Evolutionary conservation across 2,329 filamentous ascomycete genomes (phyloP), one percentile per base, ranked within the genome.

Genomic region (Stromatinia cepivora): DNA sequence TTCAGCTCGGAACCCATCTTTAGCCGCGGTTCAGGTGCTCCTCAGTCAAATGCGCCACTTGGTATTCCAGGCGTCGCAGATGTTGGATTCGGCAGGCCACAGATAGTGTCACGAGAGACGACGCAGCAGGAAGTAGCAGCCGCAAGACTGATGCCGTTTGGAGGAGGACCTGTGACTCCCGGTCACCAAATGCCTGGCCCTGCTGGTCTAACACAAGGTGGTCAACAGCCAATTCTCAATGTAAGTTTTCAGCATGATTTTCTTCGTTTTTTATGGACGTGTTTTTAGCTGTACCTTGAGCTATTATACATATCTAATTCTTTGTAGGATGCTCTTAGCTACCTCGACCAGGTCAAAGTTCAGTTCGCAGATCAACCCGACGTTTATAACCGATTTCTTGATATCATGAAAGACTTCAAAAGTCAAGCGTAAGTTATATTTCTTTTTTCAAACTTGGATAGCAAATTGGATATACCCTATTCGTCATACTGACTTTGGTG

Each of bases 321-420:
- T 69, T 59, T 73, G 8, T 76, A 88, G 85, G 90, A 92, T 81
- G 95, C 95, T 45, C 85, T 99, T 57, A 97, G 93, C 77, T 99
- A 99, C 78, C 87, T 99, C 34, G 95, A 99, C 78, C 95, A 98
- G 80, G 95, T 99, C 73, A 99, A 99, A 81, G 94, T 98, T 39
- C 94, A 97, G 77, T 99, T 99, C 75, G 92, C 93, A 71, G 94
- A 98, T 72, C 93, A 97, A 74, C 94, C 95, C 5, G 94, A 98
- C 79, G 95, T 99, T 0, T 99, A 99, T 77, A 98, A 98, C 77
- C 86, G 92, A 50, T 98, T 99, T 76, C 82, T 99, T 58, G 95
- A 99, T 76, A 99, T 99, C 62, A 99, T 99, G 95, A 99, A 99
- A 78, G 95, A 99, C 76, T 99, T 99, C 80, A 99, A 99, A 81